Evolutionary conservation across 768 basidiomycete species (phyloP), one percentile per base, ranked within the genome.

Genomic region (Boletales sp.): DNA sequence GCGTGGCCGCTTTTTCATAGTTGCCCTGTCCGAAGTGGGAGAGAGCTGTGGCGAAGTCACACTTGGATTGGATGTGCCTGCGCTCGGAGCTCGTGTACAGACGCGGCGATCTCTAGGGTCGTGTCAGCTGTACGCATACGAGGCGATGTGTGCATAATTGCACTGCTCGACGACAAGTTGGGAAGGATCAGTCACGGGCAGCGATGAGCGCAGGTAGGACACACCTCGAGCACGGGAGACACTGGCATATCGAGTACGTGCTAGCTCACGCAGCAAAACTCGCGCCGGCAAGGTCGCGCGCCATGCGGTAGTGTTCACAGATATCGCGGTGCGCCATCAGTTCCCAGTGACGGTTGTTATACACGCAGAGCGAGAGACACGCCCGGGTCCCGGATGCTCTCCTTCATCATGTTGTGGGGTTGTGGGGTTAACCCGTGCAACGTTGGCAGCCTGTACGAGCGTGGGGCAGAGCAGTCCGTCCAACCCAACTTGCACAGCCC

Each of bases 361-460:
- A n/a, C 28, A 33, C 10, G 35, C 5, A 30, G 21, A 2, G 5
- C 8, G 25, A 28, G 25, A 5, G 1, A 28, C n/a, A 35, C 37
- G n/a, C 25, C 31, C 25, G 78, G 63, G 65, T 94, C 93, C 61
- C 94, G 76, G 59, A 96, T 94, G 76, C 90, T 94, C 78, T 98
- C 94, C 70, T 96, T 97, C 75, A 98, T 96, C 85, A 97, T 87
- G 66, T 96, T 98, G 59, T 94, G 56, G 84, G 79, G 63, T 97
- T 11, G 72, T 74, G 48, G 76, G 72, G 61, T 94, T 85, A 25
- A 86, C 60, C 39, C 70, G 61, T 5, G 80, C 75, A 25, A 83
- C 60, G 7, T 81, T 77, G 15, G 81, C 67, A 6, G 63, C 58
- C 57, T 80, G 77, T 59, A 80, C 83, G 49, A 87, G 66, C 14